phyloP scores from a whole-genome alignment of 2,329 filamentous ascomycete species.

The Chrysoporthe puriensis region DNA sequence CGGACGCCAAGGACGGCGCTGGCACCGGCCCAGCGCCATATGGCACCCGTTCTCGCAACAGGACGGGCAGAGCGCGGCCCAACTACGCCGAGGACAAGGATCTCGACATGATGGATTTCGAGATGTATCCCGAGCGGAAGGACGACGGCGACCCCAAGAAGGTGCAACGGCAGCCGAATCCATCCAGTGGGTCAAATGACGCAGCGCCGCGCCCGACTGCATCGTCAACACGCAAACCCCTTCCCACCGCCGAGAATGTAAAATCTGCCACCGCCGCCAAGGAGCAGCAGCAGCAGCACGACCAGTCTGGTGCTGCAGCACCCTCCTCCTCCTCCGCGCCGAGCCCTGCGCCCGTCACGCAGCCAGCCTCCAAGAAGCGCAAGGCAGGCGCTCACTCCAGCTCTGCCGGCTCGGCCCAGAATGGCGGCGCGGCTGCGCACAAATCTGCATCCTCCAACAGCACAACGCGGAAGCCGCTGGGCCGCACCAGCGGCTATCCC shows the following conservation, averaged over 20 bases:
- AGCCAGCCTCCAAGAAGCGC: slow-evolving; percentile 73
- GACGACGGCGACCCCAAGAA: slow-evolving; percentile 61
- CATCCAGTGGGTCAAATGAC: slow-evolving; percentile 44
- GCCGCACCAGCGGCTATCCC: slow-evolving; percentile 45
- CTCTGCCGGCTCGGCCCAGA: slow-evolving; percentile 34
- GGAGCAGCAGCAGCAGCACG: slow-evolving; percentile 36
- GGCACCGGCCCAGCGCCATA: slow-evolving; percentile 69
- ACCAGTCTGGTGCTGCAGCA: slow-evolving; percentile 32
- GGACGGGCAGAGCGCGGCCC: slow-evolving; percentile 75
- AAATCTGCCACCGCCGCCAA: slow-evolving; percentile 39
- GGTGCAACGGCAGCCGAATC: slow-evolving; percentile 42
- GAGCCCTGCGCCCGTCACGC: slow-evolving; percentile 45
- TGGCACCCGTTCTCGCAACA: slow-evolving; percentile 91
- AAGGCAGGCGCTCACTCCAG: slow-evolving; percentile 65
- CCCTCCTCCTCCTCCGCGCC: slow-evolving; percentile 32
- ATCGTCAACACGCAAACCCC: slow-evolving; percentile 36
- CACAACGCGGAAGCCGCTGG: slow-evolving; percentile 33
- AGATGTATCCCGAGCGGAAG: slow-evolving; percentile 62
- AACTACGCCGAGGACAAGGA: slow-evolving; percentile 97
- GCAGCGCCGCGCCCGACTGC: slow-evolving; percentile 33
- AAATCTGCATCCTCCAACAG: slow-evolving; percentile 35
- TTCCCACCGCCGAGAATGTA: slow-evolving; percentile 42
- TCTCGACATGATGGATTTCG: slow-evolving; percentile 82
- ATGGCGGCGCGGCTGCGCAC: neutral
- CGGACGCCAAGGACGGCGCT: slow-evolving; percentile 52